A percentile compares a stretch with the other conserved stretches of the same genome.
Evolutionary conservation across 1,284 basidiomycete genomes (phyloP).

Genomic region (Ceratobasidium sp.): DNA sequence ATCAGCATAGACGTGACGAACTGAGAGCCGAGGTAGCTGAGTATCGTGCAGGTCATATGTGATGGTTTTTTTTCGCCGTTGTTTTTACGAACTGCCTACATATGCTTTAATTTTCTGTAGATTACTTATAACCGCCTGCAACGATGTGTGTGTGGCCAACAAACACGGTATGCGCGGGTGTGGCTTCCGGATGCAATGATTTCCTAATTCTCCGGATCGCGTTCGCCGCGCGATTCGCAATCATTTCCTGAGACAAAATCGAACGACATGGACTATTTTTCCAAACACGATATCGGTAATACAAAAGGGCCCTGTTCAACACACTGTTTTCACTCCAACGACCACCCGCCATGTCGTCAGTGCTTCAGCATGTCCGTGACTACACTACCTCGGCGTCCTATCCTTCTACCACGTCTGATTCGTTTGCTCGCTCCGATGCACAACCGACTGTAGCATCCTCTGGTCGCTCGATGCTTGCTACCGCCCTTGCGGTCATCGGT

Average conservation of each 20-base stretch:
- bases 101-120: not conserved
- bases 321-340: constrained; percentile 4
- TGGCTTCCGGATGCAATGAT: not conserved
- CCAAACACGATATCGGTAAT: constrained; percentile 24
- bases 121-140: not conserved
- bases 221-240: constrained; percentile 20
- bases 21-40: not conserved
- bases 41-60: constrained; percentile 11
- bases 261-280: constrained; percentile 9
- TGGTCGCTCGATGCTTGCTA: constrained; percentile 50
- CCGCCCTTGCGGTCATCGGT: constrained; percentile 65
- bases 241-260: constrained; percentile 33
- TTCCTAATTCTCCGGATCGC: constrained; percentile 2
- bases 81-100: not conserved
- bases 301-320: constrained; percentile 4
- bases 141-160: constrained; percentile 6
- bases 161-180: constrained; percentile 14
- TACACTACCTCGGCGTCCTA: constrained; percentile 25
- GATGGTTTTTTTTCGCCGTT: not conserved
- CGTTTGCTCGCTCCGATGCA: constrained; percentile 23
- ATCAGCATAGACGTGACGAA: constrained; percentile 25
- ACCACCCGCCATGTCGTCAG: constrained; percentile 35
- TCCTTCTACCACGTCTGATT: constrained; percentile 23
- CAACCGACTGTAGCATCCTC: constrained; percentile 1
- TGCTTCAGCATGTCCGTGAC: constrained; percentile 34